Percentiles rank a stretch among this genome's conserved stretches.
phyloP scores from a whole-genome alignment of 306 rosid species.

The Rosa persica region DNA sequence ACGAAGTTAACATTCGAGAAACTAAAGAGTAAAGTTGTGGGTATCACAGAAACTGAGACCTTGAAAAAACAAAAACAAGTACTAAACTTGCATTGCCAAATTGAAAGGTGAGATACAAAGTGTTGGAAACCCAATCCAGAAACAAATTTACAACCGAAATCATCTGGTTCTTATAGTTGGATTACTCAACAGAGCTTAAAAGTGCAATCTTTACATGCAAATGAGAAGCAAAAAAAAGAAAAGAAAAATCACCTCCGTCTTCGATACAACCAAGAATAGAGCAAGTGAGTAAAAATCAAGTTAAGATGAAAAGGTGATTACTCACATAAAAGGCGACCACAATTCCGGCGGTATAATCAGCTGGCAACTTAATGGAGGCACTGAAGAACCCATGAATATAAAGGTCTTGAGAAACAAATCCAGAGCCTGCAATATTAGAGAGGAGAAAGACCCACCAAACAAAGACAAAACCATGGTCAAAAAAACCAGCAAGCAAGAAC shows the following conservation, averaged over 20 bases:
- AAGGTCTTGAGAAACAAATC: conserved; percentile 92
- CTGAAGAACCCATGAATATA: conserved; percentile 87
- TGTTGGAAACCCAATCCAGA: background rate
- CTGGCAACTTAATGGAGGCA: conserved; percentile 87
- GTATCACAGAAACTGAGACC: background rate
- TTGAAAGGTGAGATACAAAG: conserved; percentile 1
- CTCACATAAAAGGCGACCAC: conserved; percentile 98
- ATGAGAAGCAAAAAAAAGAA: background rate
- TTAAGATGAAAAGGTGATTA: conserved; percentile 7
- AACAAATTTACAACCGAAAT: background rate
- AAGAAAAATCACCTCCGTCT: too few relatives aligned
- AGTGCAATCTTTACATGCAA: background rate
- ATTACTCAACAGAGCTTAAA: background rate
- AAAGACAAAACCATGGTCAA: conserved; percentile 1
- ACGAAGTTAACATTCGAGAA: background rate
- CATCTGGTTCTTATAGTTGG: background rate
- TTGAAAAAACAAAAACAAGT: background rate
- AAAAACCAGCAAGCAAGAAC: conserved; percentile 14
- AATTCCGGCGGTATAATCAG: conserved; percentile 95
- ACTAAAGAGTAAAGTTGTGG: conserved; percentile 3
- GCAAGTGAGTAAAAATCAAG: background rate
- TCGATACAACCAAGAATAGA: background rate
- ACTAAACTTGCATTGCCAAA: background rate
- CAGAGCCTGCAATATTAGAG: conserved; percentile 61
- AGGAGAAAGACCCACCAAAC: background rate